phyloP scores from a whole-genome alignment of 257 asterid species.

The Solanum bukasovii region DNA sequence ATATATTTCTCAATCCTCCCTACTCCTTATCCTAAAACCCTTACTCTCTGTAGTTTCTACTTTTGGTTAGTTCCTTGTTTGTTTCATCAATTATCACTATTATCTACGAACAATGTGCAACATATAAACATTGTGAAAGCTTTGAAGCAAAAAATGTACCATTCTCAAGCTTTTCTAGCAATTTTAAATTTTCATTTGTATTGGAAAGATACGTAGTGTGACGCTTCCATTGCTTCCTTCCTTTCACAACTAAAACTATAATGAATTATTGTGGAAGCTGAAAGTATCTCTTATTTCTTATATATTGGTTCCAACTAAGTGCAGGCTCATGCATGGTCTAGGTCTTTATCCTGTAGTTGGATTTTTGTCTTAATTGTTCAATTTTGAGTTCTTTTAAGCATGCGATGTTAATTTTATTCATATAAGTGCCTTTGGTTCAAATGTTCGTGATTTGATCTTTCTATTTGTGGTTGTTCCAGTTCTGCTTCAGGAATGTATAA shows the following conservation, averaged over 20 bases:
- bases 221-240: neutral
- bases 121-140: neutral
- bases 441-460: neutral
- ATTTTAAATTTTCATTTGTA: neutral
- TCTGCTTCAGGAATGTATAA: constrained; percentile 64
- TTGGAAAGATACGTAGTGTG: neutral
- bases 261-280: neutral
- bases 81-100: neutral
- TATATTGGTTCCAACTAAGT: neutral
- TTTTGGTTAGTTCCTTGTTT: neutral
- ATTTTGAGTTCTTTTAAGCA: neutral
- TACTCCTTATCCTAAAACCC: neutral
- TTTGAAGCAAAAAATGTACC: neutral
- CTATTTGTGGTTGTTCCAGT: constrained; percentile 34
- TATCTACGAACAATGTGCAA: neutral
- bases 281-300: neutral
- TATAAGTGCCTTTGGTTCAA: neutral
- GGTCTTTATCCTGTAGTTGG: neutral
- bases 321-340: neutral
- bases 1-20: neutral
- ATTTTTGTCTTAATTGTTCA: neutral
- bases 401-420: neutral
- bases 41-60: neutral
- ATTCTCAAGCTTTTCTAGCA: neutral
- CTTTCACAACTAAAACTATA: neutral